Evolutionary conservation across 805 yeast species (phyloP), one percentile per base, ranked within the genome.

Genomic region (Torulaspora franciscae): DNA sequence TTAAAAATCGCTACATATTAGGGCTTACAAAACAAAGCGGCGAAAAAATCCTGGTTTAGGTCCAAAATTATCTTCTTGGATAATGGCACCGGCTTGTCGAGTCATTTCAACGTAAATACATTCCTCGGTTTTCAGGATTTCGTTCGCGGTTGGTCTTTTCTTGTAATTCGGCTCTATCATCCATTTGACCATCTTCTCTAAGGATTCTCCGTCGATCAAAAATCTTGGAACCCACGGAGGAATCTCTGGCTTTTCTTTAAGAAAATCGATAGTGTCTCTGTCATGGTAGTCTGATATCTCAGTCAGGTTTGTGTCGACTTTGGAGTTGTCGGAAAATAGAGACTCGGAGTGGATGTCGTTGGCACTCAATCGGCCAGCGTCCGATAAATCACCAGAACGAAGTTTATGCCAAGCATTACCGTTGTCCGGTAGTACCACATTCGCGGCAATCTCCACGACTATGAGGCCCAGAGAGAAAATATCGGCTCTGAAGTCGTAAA

Each of bases 391-490:
- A 0, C 98, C 99, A 33, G 95, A 85, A 52, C 99, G 75, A 48
- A 93, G 70, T 64, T 90, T 89, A 54, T 95, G 95, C 99, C 99
- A 93, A 25, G 95, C 90, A 10, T 87, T 77, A 5, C 99, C 99
- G 62, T 93, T 90, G 56, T 91, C 98, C 1, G 99, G 99, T 41
- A 93, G 70, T 3, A 89, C 81, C 37, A 93, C 90, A 66, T 93
- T 93, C 1, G 98, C 95, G 2, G 99, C 98, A 56, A 88, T 84
- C 64, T 93, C 99, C 40, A 93, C 84, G 72, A 93, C 84, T 51
- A 93, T 85, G 47, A 93, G 71, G 1, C 99, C 99, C 40, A 90
- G 75, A n/a, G 96, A 85, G 63, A 93, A 93, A 3, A 93, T 81
- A 63, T 93, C 99, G 0, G 98, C 98, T 42, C 91, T 89, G 54